These are phyloP conservation scores for Talaromyces sp. DNA, from an alignment of 2,329 filamentous ascomycete species.

Conservation along the genomic window DNA sequence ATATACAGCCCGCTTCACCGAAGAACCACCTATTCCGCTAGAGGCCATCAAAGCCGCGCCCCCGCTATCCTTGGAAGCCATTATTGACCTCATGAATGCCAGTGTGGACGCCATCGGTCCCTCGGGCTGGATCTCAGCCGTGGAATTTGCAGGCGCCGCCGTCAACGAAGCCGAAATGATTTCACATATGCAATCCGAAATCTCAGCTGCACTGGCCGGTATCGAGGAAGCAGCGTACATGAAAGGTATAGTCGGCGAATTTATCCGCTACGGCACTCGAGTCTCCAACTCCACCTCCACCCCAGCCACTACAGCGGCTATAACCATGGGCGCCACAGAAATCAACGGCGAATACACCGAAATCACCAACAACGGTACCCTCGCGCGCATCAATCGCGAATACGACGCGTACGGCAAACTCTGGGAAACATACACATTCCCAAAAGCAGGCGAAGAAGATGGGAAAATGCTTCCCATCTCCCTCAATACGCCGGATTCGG, in stretches of 20 bases:
- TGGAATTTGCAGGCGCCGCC: constrained; percentile 31
- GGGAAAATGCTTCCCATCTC: constrained; percentile 66
- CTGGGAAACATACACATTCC: constrained; percentile 22
- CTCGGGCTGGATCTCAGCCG: constrained; percentile 46
- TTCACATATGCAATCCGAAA: constrained; percentile 47
- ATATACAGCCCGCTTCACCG: constrained; percentile 42
- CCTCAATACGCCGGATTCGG: constrained; percentile 53
- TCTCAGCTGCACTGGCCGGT: constrained; percentile 47
- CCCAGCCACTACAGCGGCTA: constrained; percentile 17
- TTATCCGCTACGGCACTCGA: constrained; percentile 36
- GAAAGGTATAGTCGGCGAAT: constrained; percentile 47
- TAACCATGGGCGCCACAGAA: constrained; percentile 35
- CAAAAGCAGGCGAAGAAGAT: constrained; percentile 31
- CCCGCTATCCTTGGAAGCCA: constrained; percentile 37
- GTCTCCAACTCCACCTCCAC: constrained; percentile 3
- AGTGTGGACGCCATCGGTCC: constrained; percentile 49
- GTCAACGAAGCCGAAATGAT: constrained; percentile 44
- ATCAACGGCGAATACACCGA: constrained; percentile 40
- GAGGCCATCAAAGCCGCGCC: constrained; percentile 35
- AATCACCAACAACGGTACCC: constrained; percentile 25
- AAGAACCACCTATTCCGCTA: constrained; percentile 37
- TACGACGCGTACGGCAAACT: constrained; percentile 17
- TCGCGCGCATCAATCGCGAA: constrained; percentile 16
- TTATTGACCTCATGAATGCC: constrained; percentile 42
- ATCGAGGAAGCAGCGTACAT: constrained; percentile 49